Conservation (phyloP, 2,329 filamentous ascomycete genomes). For the Graphilbum sp. region DNA sequence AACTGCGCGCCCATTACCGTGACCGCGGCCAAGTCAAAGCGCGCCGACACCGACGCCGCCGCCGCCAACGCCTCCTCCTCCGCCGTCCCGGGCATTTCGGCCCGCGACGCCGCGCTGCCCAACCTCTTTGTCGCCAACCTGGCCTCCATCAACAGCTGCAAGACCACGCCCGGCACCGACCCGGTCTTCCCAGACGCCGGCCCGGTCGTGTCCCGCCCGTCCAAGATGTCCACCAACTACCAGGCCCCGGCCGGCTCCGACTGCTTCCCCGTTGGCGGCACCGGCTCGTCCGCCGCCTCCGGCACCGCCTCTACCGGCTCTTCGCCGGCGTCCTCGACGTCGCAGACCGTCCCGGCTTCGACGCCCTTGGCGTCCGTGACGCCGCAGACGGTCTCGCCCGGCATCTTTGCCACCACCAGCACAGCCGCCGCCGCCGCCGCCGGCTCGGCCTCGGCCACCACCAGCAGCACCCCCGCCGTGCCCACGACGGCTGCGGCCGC, state of each 20-base stretch:
- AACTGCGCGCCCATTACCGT: conserved; percentile 46
- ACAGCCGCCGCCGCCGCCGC: background rate
- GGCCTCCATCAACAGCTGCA: conserved; percentile 15
- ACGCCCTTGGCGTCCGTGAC: no score
- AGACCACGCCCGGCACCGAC: conserved; percentile 10
- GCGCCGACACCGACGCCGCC: conserved; percentile 8
- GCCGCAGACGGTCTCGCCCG: no score
- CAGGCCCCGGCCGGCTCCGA: conserved; percentile 6
- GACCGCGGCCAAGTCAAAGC: conserved; percentile 11
- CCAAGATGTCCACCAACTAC: conserved; percentile 9
- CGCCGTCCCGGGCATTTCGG: no score
- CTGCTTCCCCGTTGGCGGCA: conserved; percentile 8
- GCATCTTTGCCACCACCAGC: background rate
- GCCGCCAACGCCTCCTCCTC: background rate
- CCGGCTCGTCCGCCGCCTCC: background rate
- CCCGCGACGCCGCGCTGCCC: conserved; percentile 21
- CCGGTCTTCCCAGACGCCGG: conserved; percentile 13
- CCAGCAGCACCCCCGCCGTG: conserved; percentile 5
- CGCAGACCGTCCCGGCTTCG: conserved; percentile 9
- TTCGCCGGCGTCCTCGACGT: no score
- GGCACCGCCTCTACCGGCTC: conserved; percentile 2
- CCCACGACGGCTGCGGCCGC: background rate
- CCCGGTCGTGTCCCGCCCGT: conserved; percentile 10
- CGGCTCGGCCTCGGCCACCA: background rate
- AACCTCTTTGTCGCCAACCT: conserved; percentile 42